Base-by-base conservation (phyloP, 2,329 filamentous ascomycete genomes). In the Chaetomium sp. region DNA sequence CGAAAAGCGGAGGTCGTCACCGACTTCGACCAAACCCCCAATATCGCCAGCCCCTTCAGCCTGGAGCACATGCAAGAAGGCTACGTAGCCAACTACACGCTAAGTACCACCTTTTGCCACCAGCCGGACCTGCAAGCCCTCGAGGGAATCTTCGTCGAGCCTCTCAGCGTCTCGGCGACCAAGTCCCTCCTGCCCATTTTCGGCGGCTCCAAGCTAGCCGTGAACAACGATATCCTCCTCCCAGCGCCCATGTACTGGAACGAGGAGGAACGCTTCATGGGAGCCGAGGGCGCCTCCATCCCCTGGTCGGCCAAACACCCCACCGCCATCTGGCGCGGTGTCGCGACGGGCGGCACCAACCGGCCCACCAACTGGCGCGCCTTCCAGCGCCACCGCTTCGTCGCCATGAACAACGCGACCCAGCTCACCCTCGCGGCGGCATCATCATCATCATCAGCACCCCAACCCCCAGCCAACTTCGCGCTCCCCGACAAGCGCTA, bases 351-450 rank as follows among this genome's bases (percentile, higher is more conserved):
- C 2, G 88, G 88, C 1, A 76, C 77, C 47, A 87, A 90, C 69
- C 77, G 80, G 69, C 71, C 80, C 74, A 70, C 82, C 31, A 92
- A 87, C 70, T 93, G 90, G 90, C 84, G 80, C 12, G 84, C 86
- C 0, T 92, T 92, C 72, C 90, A 93, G 68, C 85, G 90, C 3
- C 90, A 92, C 72, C 87, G 90, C 1, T 91, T 93, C 72, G 83
- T 92, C 1, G 81, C 86, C 54, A 90, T 92, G 87, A 83, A 88
- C 72, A 92, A 93, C 70, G 83, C 80, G 12, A 90, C 87, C 8
- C 82, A 81, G 63, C 79, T 90, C 4, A 71, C 70, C 7, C 45
- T 19, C 65, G 68, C 73, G 4, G 76, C 83, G 0, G 73, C 80
- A 64, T 87, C 87, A 73, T 88, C 86, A 69, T 81, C 77, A 8